Evolutionary conservation across 306 rosid genomes (phyloP), one percentile per base, ranked within the genome.

Genomic region (Inga oerstediana): DNA sequence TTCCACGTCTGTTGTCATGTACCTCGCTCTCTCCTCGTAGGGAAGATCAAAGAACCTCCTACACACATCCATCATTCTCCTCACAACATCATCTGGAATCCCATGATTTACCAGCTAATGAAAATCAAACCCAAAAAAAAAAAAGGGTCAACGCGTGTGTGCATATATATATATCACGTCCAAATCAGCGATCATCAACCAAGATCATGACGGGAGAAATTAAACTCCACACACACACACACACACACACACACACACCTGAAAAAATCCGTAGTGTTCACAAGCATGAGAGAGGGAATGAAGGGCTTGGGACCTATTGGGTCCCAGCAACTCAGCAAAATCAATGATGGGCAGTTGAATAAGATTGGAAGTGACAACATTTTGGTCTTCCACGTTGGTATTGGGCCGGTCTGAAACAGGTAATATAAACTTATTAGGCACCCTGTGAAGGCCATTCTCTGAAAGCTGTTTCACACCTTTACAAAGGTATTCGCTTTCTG

Each of bases 61-160:
- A 59, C 88, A 45, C 82, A 88, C 92, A 44, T 93, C 98, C 37
- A 81, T 88, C 97, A 93, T 92, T 15, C n/a, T 81, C 22, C 56
- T 76, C 17, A 88, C 82, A 52, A 89, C 90, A 37, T 93, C 97
- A 4, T 71, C 85, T 32, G 88, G 69, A 81, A 95, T 92, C 16
- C 90, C 93, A 86, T 95, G 98, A 87, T 92, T 95, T 10, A 91
- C 92, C 80, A 95, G 12, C 98, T 95, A 84, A 84, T 93, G 83
- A 84, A 80, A 75, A 45, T 79, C 43, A n/a, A 16, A 1, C 8
- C 3, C n/a, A 52, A 52, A 15, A n/a, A 58, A 15, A n/a, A 58
- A 8, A 24, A 32, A 65, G 34, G 16, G 71, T 65, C 71, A 65
- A 65, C 71, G 20, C n/a, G 20, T 14, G 34, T 27, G 4, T 6